Evolutionary conservation across 176 grass and related monocot genomes (phyloP).

Genomic region (Oryza longistaminata): DNA sequence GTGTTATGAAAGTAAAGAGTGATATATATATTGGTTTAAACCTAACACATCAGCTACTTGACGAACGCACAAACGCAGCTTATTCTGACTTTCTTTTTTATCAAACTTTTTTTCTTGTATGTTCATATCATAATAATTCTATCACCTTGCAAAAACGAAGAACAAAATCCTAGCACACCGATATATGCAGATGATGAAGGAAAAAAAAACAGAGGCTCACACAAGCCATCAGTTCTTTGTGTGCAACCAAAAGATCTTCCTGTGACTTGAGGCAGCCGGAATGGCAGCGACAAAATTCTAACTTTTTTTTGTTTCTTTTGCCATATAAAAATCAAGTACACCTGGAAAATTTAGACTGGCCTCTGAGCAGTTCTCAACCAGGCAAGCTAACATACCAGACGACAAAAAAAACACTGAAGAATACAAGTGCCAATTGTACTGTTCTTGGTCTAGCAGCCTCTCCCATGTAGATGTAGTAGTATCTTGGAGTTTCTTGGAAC

Average conservation of each 20-base stretch:
- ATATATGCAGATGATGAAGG: background rate
- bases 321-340: slow-evolving; percentile 5
- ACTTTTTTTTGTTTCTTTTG: slow-evolving; percentile 27
- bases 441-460: background rate
- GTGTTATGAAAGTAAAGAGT: too few species aligned
- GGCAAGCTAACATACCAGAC: background rate
- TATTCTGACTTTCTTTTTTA: too few species aligned
- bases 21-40: too few species aligned
- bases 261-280: background rate
- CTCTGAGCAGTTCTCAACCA: background rate
- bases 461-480: background rate
- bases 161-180: background rate
- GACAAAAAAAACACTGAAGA: slow-evolving; percentile 9
- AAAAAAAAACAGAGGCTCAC: background rate
- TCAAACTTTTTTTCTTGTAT: background rate
- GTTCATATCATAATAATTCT: background rate
- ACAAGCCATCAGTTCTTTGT: background rate
- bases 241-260: background rate
- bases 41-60: too few species aligned
- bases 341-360: background rate
- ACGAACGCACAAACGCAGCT: too few species aligned
- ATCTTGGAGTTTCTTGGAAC: too few species aligned
- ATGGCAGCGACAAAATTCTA: background rate
- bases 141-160: background rate
- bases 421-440: slow-evolving; percentile 20